Conservation (phyloP, 805 yeast species). For the Zygoascus bituminiphila region DNA sequence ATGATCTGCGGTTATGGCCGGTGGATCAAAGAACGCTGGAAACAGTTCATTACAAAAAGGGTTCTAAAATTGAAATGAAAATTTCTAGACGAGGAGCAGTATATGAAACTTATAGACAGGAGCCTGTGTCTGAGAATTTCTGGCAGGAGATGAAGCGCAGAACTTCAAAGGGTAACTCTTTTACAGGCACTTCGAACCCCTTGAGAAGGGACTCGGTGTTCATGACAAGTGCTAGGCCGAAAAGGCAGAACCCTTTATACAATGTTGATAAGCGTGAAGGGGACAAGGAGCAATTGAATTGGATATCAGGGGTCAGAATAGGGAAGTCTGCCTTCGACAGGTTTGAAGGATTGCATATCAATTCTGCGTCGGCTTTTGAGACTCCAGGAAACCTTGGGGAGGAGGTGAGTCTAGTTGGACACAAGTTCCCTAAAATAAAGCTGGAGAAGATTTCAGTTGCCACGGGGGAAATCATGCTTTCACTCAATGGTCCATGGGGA, state of each 20-base stretch:
- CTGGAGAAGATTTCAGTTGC: constrained; percentile 86
- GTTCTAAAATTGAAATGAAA: constrained; percentile 31
- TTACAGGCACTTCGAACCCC: neutral
- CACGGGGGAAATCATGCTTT: constrained; percentile 67
- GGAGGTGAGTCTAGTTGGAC: constrained; percentile 82
- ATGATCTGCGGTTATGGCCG: constrained; percentile 79
- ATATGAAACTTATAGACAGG: constrained; percentile 43
- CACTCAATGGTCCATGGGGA: constrained; percentile 78
- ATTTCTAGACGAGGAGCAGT: constrained; percentile 36
- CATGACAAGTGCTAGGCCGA: constrained; percentile 15
- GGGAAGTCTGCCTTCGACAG: constrained; percentile 40
- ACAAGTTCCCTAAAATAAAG: constrained; percentile 74
- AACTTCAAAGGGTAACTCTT: neutral
- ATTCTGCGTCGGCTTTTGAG: constrained; percentile 13
- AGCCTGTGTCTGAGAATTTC: constrained; percentile 30
- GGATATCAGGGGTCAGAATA: constrained; percentile 90
- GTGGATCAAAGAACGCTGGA: constrained; percentile 41
- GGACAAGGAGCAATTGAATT: constrained; percentile 60
- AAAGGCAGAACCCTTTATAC: constrained; percentile 23
- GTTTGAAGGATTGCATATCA: constrained; percentile 13
- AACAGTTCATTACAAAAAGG: constrained; percentile 36
- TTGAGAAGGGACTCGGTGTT: constrained; percentile 5
- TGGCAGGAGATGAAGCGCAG: neutral
- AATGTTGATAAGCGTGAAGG: neutral
- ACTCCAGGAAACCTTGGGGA: constrained; percentile 69